These are phyloP conservation scores for Smallanthus sonchifolius DNA, from an alignment of 129 eudicot genomes.

Conservation along the genomic window DNA sequence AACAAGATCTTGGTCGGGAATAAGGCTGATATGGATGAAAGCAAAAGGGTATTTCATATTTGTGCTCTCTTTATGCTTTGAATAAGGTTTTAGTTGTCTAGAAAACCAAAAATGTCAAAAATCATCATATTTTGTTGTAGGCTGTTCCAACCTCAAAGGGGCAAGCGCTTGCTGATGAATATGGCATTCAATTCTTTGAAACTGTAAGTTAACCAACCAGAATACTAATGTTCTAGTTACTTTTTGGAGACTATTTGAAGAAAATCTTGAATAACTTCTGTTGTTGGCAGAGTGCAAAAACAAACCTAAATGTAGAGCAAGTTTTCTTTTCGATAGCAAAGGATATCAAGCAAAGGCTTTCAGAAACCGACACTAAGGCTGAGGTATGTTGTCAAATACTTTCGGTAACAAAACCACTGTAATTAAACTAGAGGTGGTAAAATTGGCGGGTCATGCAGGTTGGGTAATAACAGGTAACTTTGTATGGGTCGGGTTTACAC, in stretches of 20 bases:
- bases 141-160: constrained; percentile 70
- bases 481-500: too few relatives aligned
- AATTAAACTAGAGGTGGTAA: background rate
- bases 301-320: constrained; percentile 73
- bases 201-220: constrained; percentile 46
- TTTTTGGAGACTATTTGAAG: background rate
- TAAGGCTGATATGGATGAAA: constrained; percentile 90
- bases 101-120: background rate
- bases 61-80: background rate
- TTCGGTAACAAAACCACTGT: background rate
- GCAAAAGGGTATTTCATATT: constrained; percentile 56
- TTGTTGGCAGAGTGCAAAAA: constrained; percentile 73
- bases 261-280: constrained; percentile 13
- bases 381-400: constrained; percentile 44
- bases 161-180: constrained; percentile 82
- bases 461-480: background rate
- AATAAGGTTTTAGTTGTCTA: background rate
- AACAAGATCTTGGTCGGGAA: constrained; percentile 76
- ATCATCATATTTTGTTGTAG: constrained; percentile 22
- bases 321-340: constrained; percentile 82
- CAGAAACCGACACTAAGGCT: constrained; percentile 71
- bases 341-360: constrained; percentile 84
- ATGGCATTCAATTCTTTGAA: constrained; percentile 78
- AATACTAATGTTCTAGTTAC: background rate
- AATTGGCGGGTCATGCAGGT: background rate